Percentiles rank a stretch among this genome's conserved stretches.
Evolutionary conservation across 352 stramenopile species (phyloP).

Genomic region (Thalassiosira exigua): DNA sequence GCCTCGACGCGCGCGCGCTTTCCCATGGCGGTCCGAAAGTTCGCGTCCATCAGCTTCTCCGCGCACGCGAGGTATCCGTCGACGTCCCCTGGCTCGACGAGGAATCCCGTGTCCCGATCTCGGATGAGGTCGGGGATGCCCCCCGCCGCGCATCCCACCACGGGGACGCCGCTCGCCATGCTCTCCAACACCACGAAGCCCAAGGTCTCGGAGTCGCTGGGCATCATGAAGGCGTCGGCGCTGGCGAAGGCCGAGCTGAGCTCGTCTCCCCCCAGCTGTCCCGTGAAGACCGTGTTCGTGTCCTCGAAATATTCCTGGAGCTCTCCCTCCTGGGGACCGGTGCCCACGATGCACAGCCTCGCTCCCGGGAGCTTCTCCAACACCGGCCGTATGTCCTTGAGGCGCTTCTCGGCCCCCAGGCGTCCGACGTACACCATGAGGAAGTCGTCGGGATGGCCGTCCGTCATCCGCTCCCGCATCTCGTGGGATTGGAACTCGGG

Average conservation of each 20-base stretch:
- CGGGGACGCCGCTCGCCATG: conserved; percentile 87
- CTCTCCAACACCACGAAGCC: conserved; percentile 89
- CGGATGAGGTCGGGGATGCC: conserved; percentile 85
- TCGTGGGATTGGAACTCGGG: conserved; percentile 74
- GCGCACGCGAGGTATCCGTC: conserved; percentile 49
- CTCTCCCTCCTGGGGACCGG: conserved; percentile 80
- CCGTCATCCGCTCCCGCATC: conserved; percentile 78
- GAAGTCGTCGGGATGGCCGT: conserved; percentile 79
- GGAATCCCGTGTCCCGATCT: conserved; percentile 69
- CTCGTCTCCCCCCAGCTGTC: conserved; percentile 68
- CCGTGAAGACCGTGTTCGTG: conserved; percentile 84
- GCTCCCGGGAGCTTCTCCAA: conserved; percentile 75
- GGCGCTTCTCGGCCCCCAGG: conserved; percentile 85
- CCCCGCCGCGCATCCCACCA: conserved; percentile 82
- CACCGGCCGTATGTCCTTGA: conserved; percentile 82
- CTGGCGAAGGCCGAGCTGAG: conserved; percentile 76
- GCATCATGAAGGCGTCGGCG: conserved; percentile 88
- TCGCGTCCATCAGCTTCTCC: conserved; percentile 52
- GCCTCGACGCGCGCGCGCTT: conserved; percentile 69
- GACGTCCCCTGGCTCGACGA: conserved; percentile 65
- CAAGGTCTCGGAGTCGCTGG: conserved; percentile 87
- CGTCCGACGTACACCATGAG: conserved; percentile 87
- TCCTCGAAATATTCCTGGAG: conserved; percentile 82
- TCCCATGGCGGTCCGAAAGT: conserved; percentile 66
- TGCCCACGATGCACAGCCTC: conserved; percentile 85